phyloP scores from a whole-genome alignment of 345 rosid species.

The Sisymbrium altissimum region DNA sequence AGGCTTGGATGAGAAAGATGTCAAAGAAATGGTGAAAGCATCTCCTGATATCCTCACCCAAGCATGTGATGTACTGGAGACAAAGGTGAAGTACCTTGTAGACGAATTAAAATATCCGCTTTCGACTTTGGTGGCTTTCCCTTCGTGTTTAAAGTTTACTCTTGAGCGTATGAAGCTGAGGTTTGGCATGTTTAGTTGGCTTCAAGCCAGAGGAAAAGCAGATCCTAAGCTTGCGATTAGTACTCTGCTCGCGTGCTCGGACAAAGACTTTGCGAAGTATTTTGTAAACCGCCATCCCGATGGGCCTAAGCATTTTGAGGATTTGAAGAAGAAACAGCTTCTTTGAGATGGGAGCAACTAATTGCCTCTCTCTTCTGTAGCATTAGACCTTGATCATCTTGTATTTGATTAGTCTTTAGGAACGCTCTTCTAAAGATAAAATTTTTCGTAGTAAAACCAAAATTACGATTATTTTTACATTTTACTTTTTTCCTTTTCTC shows the following conservation, averaged over 20 bases:
- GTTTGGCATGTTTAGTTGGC: constrained; percentile 65
- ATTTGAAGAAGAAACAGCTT: constrained; percentile 40
- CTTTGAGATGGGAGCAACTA: neutral
- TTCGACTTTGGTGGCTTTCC: constrained; percentile 48
- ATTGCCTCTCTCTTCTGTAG: neutral
- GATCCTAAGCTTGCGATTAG: constrained; percentile 38
- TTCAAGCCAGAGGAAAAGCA: constrained; percentile 44
- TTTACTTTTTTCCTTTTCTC: neutral
- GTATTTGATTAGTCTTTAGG: neutral
- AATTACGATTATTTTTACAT: too few species aligned
- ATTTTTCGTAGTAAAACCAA: too few species aligned
- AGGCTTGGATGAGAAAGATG: constrained; percentile 58
- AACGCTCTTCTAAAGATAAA: neutral
- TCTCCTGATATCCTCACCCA: constrained; percentile 60
- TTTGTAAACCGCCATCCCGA: constrained; percentile 52
- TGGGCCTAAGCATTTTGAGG: constrained; percentile 56
- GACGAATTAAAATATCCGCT: constrained; percentile 51
- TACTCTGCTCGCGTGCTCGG: constrained; percentile 47
- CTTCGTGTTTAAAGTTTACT: constrained; percentile 50
- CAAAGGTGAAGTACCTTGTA: constrained; percentile 51
- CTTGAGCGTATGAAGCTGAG: constrained; percentile 52
- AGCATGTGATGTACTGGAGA: constrained; percentile 40
- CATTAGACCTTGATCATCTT: neutral
- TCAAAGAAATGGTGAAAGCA: constrained; percentile 47
- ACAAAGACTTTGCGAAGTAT: constrained; percentile 32